phyloP scores from a whole-genome alignment of 805 yeast species.

The Starmerella gropengiesseri region DNA sequence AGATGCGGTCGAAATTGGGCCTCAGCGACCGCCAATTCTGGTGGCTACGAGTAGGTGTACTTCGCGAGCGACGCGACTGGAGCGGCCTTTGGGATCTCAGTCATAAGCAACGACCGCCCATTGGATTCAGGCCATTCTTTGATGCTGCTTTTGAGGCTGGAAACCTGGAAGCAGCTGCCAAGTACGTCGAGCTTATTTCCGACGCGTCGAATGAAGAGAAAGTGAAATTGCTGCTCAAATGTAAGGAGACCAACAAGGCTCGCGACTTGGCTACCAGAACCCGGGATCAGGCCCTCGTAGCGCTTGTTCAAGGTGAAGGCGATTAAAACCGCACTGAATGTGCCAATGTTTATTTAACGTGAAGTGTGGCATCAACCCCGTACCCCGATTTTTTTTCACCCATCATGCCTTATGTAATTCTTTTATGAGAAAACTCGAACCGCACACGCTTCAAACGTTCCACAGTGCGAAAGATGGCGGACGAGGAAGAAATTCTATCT shows the following conservation, averaged over 20 bases:
- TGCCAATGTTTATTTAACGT: not conserved
- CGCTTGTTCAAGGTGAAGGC: not conserved
- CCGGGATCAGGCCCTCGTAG: conserved; percentile 19
- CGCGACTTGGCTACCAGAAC: conserved; percentile 27
- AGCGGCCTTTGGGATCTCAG: conserved; percentile 47
- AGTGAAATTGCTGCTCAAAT: conserved; percentile 35
- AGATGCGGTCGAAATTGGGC: conserved; percentile 42
- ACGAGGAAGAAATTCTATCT: conserved; percentile 5
- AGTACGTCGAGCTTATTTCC: conserved; percentile 46
- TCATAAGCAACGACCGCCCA: conserved; percentile 46
- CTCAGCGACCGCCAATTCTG: conserved; percentile 48
- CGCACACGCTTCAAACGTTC: too few relatives aligned
- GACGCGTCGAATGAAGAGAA: conserved; percentile 37
- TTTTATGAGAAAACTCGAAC: not conserved
- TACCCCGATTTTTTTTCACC: not conserved
- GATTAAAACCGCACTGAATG: not conserved
- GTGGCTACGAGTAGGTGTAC: conserved; percentile 41
- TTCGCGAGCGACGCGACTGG: conserved; percentile 41
- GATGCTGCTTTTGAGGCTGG: conserved; percentile 43
- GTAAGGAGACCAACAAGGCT: conserved; percentile 34
- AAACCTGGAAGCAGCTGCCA: conserved; percentile 48
- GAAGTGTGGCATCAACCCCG: too few relatives aligned
- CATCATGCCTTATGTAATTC: conserved; percentile 1
- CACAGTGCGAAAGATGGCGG: not conserved
- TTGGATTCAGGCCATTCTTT: conserved; percentile 59